phyloP scores from a whole-genome alignment of 257 asterid species.

The Forsythia viridissima region DNA sequence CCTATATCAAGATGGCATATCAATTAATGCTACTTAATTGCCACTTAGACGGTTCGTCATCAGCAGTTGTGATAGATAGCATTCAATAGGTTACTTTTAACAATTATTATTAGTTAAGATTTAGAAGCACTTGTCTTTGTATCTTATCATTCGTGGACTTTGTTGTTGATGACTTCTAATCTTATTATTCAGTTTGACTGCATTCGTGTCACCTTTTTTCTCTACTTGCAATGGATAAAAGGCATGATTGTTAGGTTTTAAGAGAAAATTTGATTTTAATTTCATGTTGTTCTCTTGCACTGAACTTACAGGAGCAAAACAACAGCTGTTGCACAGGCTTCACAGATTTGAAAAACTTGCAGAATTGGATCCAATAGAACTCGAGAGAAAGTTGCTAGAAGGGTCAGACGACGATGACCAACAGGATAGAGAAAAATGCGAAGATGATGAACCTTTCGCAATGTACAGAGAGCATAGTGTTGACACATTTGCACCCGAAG shows the following conservation, averaged over 20 bases:
- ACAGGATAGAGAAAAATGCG: constrained; percentile 21
- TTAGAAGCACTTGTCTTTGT: background rate
- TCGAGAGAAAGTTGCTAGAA: constrained; percentile 63
- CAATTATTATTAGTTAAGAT: no score
- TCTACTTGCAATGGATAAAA: background rate
- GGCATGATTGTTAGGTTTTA: background rate
- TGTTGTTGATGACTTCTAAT: background rate
- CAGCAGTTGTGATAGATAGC: no score
- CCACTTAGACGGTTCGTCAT: no score
- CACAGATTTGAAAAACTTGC: constrained; percentile 73
- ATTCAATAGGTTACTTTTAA: no score
- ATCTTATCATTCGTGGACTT: background rate
- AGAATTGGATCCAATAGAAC: constrained; percentile 76
- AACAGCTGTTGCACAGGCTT: constrained; percentile 70
- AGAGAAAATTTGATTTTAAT: background rate
- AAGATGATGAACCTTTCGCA: constrained; percentile 22
- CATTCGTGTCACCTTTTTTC: background rate
- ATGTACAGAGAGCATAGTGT: constrained; percentile 20
- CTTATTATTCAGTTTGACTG: background rate
- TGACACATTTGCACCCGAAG: constrained; percentile 32
- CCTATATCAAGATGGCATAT: no score
- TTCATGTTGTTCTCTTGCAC: background rate
- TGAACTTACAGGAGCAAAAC: constrained; percentile 62
- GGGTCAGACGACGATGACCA: constrained; percentile 44
- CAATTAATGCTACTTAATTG: no score